phyloP scores from a whole-genome alignment of 345 rosid genomes.

The Geranium rotundifolium region DNA sequence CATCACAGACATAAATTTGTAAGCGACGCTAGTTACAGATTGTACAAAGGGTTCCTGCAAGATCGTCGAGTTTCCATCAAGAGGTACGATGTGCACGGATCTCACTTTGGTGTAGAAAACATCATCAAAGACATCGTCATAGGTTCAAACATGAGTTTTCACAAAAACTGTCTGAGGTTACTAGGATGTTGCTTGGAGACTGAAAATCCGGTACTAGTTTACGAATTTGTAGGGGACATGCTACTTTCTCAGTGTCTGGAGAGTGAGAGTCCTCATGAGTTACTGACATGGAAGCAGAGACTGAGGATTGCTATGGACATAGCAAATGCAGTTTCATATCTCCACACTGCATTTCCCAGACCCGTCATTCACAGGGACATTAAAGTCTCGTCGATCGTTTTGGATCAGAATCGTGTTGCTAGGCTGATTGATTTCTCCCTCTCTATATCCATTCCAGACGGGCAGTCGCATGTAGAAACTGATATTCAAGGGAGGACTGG shows the following conservation, averaged over 20 bases:
- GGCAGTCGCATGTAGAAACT: background rate
- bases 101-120: background rate
- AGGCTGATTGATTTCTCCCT: background rate
- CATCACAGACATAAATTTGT: background rate
- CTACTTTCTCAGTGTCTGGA: background rate
- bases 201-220: background rate
- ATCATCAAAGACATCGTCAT: background rate
- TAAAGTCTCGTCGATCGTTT: background rate
- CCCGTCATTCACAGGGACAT: background rate
- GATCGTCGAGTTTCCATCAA: background rate
- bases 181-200: background rate
- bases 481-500: background rate
- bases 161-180: background rate
- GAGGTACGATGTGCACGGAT: background rate
- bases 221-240: background rate
- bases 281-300: background rate
- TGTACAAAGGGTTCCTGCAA: background rate
- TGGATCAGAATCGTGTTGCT: background rate
- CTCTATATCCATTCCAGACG: background rate
- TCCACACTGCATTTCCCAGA: background rate
- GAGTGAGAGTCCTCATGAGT: background rate
- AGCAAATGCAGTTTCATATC: background rate
- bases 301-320: background rate
- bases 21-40: background rate
- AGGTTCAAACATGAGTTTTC: background rate